phyloP scores from a whole-genome alignment of 371 early-diverging fungal species.

The Lichtheimia ramosa region DNA sequence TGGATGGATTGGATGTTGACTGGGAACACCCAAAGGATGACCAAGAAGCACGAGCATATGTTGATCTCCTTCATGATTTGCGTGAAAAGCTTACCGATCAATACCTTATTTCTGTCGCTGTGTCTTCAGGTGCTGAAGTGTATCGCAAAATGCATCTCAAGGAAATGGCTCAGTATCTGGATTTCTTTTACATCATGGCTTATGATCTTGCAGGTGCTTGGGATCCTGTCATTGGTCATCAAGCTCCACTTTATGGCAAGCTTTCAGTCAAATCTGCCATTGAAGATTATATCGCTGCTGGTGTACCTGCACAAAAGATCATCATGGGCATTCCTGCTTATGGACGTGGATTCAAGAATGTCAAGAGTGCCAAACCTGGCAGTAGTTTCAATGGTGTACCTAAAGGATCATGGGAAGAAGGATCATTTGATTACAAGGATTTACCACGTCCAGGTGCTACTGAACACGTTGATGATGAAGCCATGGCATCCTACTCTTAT shows the following conservation, averaged over 20 bases:
- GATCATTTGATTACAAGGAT: slow-evolving; percentile 74
- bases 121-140: slow-evolving; percentile 65
- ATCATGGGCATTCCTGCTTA: slow-evolving; percentile 83
- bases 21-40: slow-evolving; percentile 87
- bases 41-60: slow-evolving; percentile 77
- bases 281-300: slow-evolving; percentile 61
- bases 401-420: slow-evolving; percentile 81
- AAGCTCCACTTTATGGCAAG: slow-evolving; percentile 74
- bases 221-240: slow-evolving; percentile 76
- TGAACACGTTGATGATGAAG: slow-evolving; percentile 67
- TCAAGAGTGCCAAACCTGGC: slow-evolving; percentile 62
- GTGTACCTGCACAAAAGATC: slow-evolving; percentile 77
- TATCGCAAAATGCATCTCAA: slow-evolving; percentile 58
- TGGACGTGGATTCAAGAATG: slow-evolving; percentile 81
- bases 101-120: slow-evolving; percentile 65
- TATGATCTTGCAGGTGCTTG: slow-evolving; percentile 81
- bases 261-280: slow-evolving; percentile 70
- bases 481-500: slow-evolving; percentile 77
- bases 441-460: slow-evolving; percentile 67
- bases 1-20: slow-evolving; percentile 67
- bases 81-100: slow-evolving; percentile 58
- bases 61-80: slow-evolving; percentile 67
- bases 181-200: slow-evolving; percentile 78
- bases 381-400: slow-evolving; percentile 63
- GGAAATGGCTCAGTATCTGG: slow-evolving; percentile 66